phyloP scores from a whole-genome alignment of 768 basidiomycete species.

The Rhizopogon sp. region DNA sequence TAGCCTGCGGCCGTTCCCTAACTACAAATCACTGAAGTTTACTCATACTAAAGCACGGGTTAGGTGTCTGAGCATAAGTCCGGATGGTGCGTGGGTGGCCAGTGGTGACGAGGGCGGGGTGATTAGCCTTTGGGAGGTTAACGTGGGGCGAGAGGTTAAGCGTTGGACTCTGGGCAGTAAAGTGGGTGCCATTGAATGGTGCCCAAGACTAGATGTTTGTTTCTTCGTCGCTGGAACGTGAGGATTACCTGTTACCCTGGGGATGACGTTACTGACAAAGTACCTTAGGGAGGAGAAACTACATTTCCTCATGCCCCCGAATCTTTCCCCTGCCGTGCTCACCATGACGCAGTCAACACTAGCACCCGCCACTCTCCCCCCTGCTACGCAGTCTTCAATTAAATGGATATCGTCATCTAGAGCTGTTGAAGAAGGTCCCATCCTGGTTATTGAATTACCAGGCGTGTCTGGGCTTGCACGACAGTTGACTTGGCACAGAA shows the following conservation, averaged over 20 bases:
- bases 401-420: slow-evolving; percentile 59
- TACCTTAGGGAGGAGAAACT: slow-evolving; percentile 71
- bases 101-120: slow-evolving; percentile 89
- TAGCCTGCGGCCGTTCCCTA: slow-evolving; percentile 93
- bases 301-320: slow-evolving; percentile 77
- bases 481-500: slow-evolving; percentile 88
- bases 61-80: slow-evolving; percentile 74
- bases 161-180: slow-evolving; percentile 79
- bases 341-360: slow-evolving; percentile 57
- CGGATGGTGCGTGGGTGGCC: slow-evolving; percentile 86
- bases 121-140: slow-evolving; percentile 88
- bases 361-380: slow-evolving; percentile 60
- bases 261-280: slow-evolving; percentile 6
- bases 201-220: slow-evolving; percentile 76
- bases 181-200: slow-evolving; percentile 89
- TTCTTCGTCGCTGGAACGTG: slow-evolving; percentile 80
- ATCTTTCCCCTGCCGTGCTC: slow-evolving; percentile 55
- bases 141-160: slow-evolving; percentile 83
- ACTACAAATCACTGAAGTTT: slow-evolving; percentile 70
- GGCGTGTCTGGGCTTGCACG: slow-evolving; percentile 64
- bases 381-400: slow-evolving; percentile 54
- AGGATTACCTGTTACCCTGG: slow-evolving; percentile 28
- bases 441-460: slow-evolving; percentile 60
- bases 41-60: slow-evolving; percentile 63
- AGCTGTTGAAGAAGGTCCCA: slow-evolving; percentile 49